These are phyloP conservation scores for Tilletia walkeri DNA, from an alignment of 1,284 basidiomycete species.

Conservation along the genomic window DNA sequence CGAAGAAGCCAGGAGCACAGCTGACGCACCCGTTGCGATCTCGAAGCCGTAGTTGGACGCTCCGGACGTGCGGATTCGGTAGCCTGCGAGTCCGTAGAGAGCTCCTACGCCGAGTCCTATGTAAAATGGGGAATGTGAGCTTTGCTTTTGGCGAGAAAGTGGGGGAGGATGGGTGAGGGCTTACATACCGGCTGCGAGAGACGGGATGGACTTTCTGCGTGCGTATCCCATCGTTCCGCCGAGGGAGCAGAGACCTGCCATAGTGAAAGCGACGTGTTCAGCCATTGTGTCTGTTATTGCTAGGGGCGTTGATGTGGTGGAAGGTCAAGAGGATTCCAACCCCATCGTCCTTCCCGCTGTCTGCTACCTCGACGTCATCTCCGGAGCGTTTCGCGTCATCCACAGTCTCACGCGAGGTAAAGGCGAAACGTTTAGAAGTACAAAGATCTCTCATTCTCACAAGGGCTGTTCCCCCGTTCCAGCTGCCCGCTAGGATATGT, in stretches of 20 bases:
- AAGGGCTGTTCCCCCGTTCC: too few relatives aligned
- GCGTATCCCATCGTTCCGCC: conserved; percentile 66
- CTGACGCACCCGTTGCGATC: conserved; percentile 68
- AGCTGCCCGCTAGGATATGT: too few relatives aligned
- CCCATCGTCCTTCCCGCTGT: too few relatives aligned
- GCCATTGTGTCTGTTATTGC: conserved; percentile 61
- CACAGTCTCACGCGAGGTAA: too few relatives aligned
- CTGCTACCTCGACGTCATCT: too few relatives aligned
- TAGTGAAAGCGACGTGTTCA: conserved; percentile 74
- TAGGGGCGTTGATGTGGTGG: too few relatives aligned
- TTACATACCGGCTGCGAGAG: conserved; percentile 1
- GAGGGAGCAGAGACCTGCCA: conserved; percentile 73
- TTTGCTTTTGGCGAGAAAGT: too few relatives aligned
- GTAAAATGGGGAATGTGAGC: conserved; percentile 52
- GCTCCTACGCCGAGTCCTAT: conserved; percentile 17
- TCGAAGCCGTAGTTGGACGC: conserved; percentile 67
- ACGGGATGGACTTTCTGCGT: conserved; percentile 20
- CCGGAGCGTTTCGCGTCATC: too few relatives aligned
- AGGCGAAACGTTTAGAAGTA: too few relatives aligned
- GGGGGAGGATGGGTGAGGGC: conserved; percentile 9
- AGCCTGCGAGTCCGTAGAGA: conserved; percentile 38
- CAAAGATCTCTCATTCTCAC: too few relatives aligned
- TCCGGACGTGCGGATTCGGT: conserved; percentile 66
- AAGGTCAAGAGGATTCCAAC: too few relatives aligned
- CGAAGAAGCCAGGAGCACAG: conserved; percentile 73